Evolutionary conservation across 345 rosid genomes (phyloP), one percentile per base, ranked within the genome.

Genomic region (Eucalyptus erythrocorys): DNA sequence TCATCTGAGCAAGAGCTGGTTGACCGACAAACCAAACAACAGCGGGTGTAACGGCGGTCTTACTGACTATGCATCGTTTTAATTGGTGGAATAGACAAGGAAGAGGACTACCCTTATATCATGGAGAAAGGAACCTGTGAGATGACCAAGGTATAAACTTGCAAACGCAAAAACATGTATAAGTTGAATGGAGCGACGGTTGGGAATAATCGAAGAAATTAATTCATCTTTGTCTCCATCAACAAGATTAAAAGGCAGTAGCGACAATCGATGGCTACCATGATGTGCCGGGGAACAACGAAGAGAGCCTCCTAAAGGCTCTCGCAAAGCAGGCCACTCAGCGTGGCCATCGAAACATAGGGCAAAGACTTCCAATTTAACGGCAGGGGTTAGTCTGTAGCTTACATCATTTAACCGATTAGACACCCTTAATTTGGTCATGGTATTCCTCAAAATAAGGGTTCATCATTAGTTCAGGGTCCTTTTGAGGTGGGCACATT

Each of bases 351-450:
- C 61, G 27, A 10, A 92, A 94, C 94, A 40, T 89, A 94, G 7
- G 92, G 91, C 48, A 89, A 93, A 89, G 93, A 95, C 47, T 94
- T 94, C 92, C 97, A 94, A 86, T 94, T 93, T 85, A 93, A 94
- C 84, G 90, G 92, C 13, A 94, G 95, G 94, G 90, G 95, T 93
- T 82, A 93, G 91, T 50, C 13, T 57, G 66, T 57, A 24, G 14
- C 7, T 3, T 57, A 26, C 30, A 2, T 57, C n/a, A 57, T 26
- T 57, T 26, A 24, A 57, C 4, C 2, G 64, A 26, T 24, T 57
- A 57, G 64, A 57, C 64, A 57, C 64, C 64, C 64, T 57, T 57
- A 24, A 26, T 57, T 26, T 57, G 66, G 66, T 57, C 66, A 22
- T 55, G 12, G 27, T 22, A 55, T 55, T 1, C 27, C 61, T 55